Percentiles rank a stretch among this genome's conserved stretches.
phyloP scores from a whole-genome alignment of 2,329 filamentous ascomycete genomes.

The Celoporthe dispersa region DNA sequence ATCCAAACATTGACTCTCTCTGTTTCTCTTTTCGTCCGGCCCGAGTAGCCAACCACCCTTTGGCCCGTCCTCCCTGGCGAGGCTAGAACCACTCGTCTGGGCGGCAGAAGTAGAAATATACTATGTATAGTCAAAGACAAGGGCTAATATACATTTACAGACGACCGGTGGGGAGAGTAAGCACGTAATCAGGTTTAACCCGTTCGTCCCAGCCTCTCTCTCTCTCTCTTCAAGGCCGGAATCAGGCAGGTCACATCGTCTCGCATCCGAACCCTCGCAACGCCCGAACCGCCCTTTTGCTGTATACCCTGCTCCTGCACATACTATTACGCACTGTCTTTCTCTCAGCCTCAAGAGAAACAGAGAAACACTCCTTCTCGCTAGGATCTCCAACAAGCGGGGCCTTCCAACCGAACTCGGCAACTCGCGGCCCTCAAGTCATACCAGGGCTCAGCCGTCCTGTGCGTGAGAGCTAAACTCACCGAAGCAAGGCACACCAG shows the following conservation, averaged over 20 bases:
- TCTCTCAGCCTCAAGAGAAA: neutral
- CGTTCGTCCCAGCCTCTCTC: neutral
- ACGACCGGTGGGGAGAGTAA: neutral
- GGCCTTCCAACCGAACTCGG: neutral
- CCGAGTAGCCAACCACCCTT: neutral
- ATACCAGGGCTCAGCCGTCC: neutral
- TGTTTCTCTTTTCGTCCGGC: neutral
- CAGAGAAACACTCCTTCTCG: neutral
- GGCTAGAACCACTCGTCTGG: neutral
- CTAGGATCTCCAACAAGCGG: neutral
- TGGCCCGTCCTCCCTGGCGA: neutral
- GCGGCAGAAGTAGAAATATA: neutral
- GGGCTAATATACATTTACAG: neutral
- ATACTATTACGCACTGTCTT: neutral
- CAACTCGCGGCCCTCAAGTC: neutral
- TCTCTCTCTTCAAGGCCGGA: neutral
- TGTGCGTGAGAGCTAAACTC: neutral
- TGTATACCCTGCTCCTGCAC: neutral
- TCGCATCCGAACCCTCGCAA: neutral
- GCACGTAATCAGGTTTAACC: neutral
- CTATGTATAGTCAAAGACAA: neutral
- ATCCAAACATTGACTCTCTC: too few relatives aligned
- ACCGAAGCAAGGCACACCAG: neutral
- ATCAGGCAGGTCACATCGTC: slow-evolving; percentile 8
- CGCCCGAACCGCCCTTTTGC: neutral